Percentiles rank a stretch among this genome's conserved stretches.
phyloP scores from a whole-genome alignment of 345 rosid species.

The Geranium brycei region DNA sequence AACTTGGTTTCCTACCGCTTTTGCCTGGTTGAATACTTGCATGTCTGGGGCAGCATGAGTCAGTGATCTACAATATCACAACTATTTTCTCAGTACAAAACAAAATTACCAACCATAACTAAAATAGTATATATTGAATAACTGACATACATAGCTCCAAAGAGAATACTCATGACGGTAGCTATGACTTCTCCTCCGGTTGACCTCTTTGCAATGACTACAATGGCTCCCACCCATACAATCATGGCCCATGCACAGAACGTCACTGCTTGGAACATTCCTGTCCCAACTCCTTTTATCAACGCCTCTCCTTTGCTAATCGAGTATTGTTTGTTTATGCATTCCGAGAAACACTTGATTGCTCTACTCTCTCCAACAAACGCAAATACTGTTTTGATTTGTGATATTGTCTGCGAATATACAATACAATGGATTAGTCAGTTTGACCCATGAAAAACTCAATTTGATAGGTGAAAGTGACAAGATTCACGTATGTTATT shows the following conservation, averaged over 20 bases:
- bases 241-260: constrained; percentile 48
- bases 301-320: constrained; percentile 44
- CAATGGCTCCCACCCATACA: constrained; percentile 49
- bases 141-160: constrained; percentile 45
- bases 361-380: constrained; percentile 44
- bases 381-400: constrained; percentile 51
- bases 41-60: constrained; percentile 59
- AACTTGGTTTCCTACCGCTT: constrained; percentile 49
- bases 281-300: constrained; percentile 53
- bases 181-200: constrained; percentile 44
- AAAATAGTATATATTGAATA: too few relatives aligned
- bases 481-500: too few relatives aligned
- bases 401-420: constrained; percentile 31
- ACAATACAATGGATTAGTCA: not conserved
- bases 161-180: constrained; percentile 53
- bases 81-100: too few relatives aligned
- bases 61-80: constrained; percentile 29
- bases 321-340: constrained; percentile 30
- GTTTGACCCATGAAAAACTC: not conserved
- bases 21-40: constrained; percentile 56
- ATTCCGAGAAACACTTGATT: constrained; percentile 27
- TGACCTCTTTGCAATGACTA: constrained; percentile 24
- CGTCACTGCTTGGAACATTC: constrained; percentile 43
- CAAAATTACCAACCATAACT: too few relatives aligned
- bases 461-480: too few relatives aligned